These are phyloP conservation scores for Cytospora piceicola DNA, from an alignment of 2,329 filamentous ascomycete genomes.

Conservation along the genomic window DNA sequence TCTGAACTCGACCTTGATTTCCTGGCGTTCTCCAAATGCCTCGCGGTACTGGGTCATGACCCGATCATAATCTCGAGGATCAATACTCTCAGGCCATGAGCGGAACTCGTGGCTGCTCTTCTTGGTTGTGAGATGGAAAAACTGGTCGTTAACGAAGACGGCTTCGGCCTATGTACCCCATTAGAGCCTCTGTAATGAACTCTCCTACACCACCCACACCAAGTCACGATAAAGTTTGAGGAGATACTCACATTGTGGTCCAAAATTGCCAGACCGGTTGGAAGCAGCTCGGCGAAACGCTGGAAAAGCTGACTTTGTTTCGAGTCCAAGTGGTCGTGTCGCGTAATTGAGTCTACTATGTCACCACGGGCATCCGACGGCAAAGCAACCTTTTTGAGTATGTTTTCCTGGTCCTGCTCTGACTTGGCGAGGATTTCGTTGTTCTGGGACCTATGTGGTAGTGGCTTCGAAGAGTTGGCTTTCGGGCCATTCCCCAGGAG, in stretches of 20 bases:
- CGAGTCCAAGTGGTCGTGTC: slow-evolving; percentile 7
- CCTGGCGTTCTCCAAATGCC: slow-evolving; percentile 12
- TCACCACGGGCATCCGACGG: background rate
- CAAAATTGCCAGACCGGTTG: slow-evolving; percentile 14
- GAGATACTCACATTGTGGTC: background rate
- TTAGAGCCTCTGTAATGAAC: background rate
- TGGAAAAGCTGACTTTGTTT: slow-evolving; percentile 21
- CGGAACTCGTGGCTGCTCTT: slow-evolving; percentile 16
- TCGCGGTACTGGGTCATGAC: slow-evolving; percentile 22
- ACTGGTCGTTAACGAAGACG: slow-evolving; percentile 22
- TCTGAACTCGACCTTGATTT: slow-evolving; percentile 21
- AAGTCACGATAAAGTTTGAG: no score
- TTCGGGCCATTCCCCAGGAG: background rate
- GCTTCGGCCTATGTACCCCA: slow-evolving; percentile 5
- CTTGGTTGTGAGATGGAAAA: slow-evolving; percentile 15
- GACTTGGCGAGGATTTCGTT: slow-evolving; percentile 13
- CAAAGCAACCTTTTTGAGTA: slow-evolving; percentile 1
- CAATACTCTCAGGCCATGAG: slow-evolving; percentile 23
- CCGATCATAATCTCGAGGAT: slow-evolving; percentile 20
- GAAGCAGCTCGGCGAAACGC: slow-evolving; percentile 14
- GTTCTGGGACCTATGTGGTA: background rate
- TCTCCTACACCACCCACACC: background rate
- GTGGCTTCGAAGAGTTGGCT: no score
- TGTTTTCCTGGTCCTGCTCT: slow-evolving; percentile 13
- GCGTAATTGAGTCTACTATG: background rate